Conservation (phyloP, 495 filamentous ascomycete species). For the Eremomyces bilateralis region DNA sequence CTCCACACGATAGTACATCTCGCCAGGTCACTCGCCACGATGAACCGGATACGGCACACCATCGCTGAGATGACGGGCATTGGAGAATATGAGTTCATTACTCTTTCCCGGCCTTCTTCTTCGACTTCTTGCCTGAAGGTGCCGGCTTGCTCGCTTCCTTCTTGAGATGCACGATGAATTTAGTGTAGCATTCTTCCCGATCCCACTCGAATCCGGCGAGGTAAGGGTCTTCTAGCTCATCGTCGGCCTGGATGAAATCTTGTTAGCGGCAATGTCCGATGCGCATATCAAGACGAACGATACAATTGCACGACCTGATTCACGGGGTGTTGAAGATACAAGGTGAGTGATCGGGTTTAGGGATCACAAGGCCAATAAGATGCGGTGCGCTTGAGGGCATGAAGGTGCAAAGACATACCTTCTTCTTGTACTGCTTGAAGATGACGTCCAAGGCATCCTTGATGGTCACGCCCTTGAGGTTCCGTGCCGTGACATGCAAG, state of each 20-base stretch:
- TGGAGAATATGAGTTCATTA: background rate
- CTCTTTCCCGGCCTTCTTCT: conserved; percentile 31
- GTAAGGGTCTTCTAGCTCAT: conserved; percentile 65
- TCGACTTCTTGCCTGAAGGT: conserved; percentile 29
- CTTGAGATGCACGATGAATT: conserved; percentile 64
- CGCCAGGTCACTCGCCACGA: background rate
- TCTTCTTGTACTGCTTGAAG: conserved; percentile 85
- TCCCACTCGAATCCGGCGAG: conserved; percentile 90
- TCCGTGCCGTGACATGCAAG: conserved; percentile 71
- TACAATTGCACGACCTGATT: too few relatives aligned
- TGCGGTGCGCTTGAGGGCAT: background rate
- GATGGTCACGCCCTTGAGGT: conserved; percentile 80
- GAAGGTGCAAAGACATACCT: conserved; percentile 28
- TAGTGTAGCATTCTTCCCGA: conserved; percentile 55
- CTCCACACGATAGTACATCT: too few relatives aligned
- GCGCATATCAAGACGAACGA: too few relatives aligned
- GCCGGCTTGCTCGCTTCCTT: conserved; percentile 39
- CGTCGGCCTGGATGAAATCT: conserved; percentile 43
- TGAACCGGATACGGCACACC: background rate
- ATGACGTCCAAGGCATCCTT: conserved; percentile 89
- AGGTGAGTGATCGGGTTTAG: too few relatives aligned
- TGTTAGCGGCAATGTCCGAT: conserved; percentile 1
- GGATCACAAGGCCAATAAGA: background rate
- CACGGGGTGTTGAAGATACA: too few relatives aligned
- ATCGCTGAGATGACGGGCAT: background rate